Evolutionary conservation across 495 filamentous ascomycete genomes (phyloP), one percentile per base, ranked within the genome.

Genomic region (Lophium mytilinum): DNA sequence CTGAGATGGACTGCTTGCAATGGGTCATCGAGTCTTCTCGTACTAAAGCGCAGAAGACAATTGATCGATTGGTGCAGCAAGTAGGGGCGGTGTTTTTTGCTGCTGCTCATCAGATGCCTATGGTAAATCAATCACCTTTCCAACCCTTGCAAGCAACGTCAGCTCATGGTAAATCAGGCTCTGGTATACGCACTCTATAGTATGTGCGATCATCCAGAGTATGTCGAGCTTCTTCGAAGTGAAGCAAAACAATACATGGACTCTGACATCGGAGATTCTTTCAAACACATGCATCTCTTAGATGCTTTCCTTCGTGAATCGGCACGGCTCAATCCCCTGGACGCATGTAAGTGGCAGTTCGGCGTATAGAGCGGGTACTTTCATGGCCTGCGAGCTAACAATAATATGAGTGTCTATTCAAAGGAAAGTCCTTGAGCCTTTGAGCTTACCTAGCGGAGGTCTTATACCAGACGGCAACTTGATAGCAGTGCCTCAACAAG

Each of bases 61-160:
- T 19, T 2, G 11, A 4, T 6, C 21, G 54, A 39, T 12, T 56
- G 11, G 9, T 50, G 3, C 35, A 40, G 37, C 45, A 50, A 41
- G n/a, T 40, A 8, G 21, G 7, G 1, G 54, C 35, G 6, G 4
- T 56, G 14, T 36, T 56, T 14, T 40, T 56, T 9, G 54, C 54
- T 34, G 36, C 54, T 4, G 47, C 54, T 1, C 54, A 56, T 30
- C 54, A 56, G 48, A 56, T 56, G 43, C 37, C 43, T 14, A 56
- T 56, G 54, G 54, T 56, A 50, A 12, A 11, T 10, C 6, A 21
- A n/a, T 17, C 24, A 35, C 5, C 48, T 24, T 9, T 35, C 10
- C 48, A 10, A 51, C 10, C 17, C 11, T 17, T 24, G 6, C 17
- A 10, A 18, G 9, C 48, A 8, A 9, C 37, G 37, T 8, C 37